A percentile compares a stretch with the other conserved stretches of the same genome.
phyloP scores from a whole-genome alignment of 176 grass and related monocot species.

The Olyra latifolia region DNA sequence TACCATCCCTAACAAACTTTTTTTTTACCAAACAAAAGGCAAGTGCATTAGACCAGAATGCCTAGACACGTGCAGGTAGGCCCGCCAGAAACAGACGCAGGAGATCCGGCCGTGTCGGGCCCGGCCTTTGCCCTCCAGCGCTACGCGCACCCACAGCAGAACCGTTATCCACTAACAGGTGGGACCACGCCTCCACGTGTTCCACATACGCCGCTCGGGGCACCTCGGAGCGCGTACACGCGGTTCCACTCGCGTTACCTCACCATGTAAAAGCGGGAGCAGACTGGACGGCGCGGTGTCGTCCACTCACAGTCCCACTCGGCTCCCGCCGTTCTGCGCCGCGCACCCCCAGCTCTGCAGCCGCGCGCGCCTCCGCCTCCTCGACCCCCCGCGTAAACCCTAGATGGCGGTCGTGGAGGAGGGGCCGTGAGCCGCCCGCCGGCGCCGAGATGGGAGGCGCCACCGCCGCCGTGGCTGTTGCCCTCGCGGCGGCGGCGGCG shows the following conservation, averaged over 20 bases:
- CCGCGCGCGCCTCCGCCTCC: not conserved
- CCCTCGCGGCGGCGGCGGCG: not conserved
- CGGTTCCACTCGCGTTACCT: not conserved
- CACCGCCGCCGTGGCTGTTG: not conserved
- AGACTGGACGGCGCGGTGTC: not conserved
- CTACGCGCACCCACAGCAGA: not conserved
- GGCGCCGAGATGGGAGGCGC: not conserved
- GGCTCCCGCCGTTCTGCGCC: not conserved
- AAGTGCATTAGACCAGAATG: too few species aligned
- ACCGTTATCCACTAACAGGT: not conserved
- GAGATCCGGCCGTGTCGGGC: not conserved
- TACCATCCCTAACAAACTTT: too few species aligned
- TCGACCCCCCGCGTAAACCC: not conserved
- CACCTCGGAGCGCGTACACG: not conserved
- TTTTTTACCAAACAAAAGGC: too few species aligned
- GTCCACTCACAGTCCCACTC: not conserved
- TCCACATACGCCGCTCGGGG: not conserved
- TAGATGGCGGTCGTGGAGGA: conserved; percentile 5
- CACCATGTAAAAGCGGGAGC: too few species aligned
- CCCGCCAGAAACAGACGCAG: too few species aligned
- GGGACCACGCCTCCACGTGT: not conserved
- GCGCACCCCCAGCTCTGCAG: not conserved
- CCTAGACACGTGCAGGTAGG: too few species aligned
- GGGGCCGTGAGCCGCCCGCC: not conserved
- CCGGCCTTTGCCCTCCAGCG: not conserved